Conservation (phyloP, 805 yeast genomes). For the Wickerhamiella occidentalis region DNA sequence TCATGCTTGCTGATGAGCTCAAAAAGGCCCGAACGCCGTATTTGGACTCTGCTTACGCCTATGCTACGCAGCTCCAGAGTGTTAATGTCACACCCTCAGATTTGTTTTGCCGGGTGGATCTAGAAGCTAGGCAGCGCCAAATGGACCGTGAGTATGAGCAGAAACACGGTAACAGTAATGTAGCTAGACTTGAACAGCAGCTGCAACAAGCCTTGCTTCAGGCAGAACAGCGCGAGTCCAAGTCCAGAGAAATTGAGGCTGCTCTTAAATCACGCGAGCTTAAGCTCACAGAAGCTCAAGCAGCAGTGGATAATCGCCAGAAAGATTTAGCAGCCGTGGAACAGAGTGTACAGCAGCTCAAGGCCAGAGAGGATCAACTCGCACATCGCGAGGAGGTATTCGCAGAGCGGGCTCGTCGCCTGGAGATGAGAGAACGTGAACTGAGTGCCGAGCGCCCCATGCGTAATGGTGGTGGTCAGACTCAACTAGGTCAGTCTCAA, state of each 20-base stretch:
- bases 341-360: slow-evolving; percentile 13
- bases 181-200: not conserved
- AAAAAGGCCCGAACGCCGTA: slow-evolving; percentile 65
- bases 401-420: slow-evolving; percentile 5
- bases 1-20: slow-evolving; percentile 77
- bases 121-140: slow-evolving; percentile 9
- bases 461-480: not conserved
- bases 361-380: slow-evolving; percentile 13
- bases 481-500: too few relatives aligned
- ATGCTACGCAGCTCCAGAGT: slow-evolving; percentile 26
- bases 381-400: slow-evolving; percentile 14
- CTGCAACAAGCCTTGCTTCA: not conserved
- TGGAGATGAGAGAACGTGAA: slow-evolving; percentile 6
- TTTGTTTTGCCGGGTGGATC: slow-evolving; percentile 1
- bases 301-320: not conserved
- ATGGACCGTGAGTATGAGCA: slow-evolving; percentile 5
- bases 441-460: not conserved
- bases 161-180: slow-evolving; percentile 2
- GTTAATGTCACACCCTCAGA: slow-evolving; percentile 3
- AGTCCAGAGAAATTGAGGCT: not conserved
- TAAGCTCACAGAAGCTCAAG: not conserved
- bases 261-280: not conserved
- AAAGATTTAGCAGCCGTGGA: not conserved
- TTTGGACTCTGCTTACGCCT: slow-evolving; percentile 71
- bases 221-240: not conserved